A percentile compares a stretch with the other conserved stretches of the same genome.
Conservation (phyloP, 345 rosid species). For the Dimocarpus longan region DNA sequence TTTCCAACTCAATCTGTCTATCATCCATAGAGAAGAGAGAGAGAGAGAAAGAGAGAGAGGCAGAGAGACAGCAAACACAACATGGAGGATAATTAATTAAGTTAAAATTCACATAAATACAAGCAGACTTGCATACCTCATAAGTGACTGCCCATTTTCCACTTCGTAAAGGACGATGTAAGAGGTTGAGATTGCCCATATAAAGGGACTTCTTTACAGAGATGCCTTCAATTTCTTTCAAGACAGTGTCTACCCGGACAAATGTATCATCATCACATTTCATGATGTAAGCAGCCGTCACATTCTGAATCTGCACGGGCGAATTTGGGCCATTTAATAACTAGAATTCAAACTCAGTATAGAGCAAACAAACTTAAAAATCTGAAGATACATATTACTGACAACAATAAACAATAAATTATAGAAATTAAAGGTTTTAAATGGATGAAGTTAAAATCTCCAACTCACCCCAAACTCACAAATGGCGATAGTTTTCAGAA, state of each 20-base stretch:
- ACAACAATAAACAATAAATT: slow-evolving; percentile 4
- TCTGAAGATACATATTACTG: neutral
- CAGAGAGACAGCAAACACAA: neutral
- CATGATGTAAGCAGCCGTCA: slow-evolving; percentile 79
- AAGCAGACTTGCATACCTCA: slow-evolving; percentile 60
- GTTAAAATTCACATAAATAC: slow-evolving; percentile 6
- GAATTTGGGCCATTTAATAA: slow-evolving; percentile 11
- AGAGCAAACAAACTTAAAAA: neutral
- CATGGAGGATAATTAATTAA: neutral
- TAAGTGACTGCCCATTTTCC: slow-evolving; percentile 98
- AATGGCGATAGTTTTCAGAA: slow-evolving; percentile 91
- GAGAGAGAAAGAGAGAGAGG: too few species aligned
- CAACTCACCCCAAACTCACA: slow-evolving; percentile 94
- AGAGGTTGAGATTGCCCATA: slow-evolving; percentile 95
- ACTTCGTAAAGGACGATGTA: slow-evolving; percentile 88
- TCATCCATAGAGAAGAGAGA: neutral
- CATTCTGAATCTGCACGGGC: slow-evolving; percentile 72
- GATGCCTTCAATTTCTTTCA: slow-evolving; percentile 74
- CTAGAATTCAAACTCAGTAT: neutral
- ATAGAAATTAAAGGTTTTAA: neutral
- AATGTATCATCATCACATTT: slow-evolving; percentile 98
- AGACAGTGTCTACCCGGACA: slow-evolving; percentile 73
- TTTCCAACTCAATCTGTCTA: neutral
- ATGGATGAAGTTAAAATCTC: slow-evolving; percentile 18
- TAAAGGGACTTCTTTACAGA: slow-evolving; percentile 69